Percentiles rank a stretch among this genome's conserved stretches.
Conservation (phyloP, 805 yeast species). For the Wickerhamiella bombiphila region DNA sequence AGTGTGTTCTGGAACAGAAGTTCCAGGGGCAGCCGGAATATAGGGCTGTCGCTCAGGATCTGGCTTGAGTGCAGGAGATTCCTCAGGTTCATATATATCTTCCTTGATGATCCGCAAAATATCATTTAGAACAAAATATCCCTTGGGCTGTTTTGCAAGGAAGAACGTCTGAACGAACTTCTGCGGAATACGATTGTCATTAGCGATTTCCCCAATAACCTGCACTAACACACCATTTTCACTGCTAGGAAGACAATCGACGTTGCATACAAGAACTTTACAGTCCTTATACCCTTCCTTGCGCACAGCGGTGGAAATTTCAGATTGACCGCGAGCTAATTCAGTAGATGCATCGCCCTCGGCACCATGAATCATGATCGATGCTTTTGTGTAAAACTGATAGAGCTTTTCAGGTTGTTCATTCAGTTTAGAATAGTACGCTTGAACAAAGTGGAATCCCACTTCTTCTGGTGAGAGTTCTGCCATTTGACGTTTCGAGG, state of each 20-base stretch:
- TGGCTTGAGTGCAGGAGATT: too few relatives aligned
- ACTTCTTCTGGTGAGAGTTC: background rate
- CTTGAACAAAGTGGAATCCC: background rate
- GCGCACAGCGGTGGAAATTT: background rate
- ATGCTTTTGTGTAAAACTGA: background rate
- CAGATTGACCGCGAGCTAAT: background rate
- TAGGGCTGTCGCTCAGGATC: too few relatives aligned
- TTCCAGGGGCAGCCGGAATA: background rate
- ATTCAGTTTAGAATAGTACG: background rate
- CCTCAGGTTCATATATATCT: constrained; percentile 5
- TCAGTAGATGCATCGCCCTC: background rate
- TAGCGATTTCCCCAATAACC: constrained; percentile 29
- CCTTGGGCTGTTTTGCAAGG: constrained; percentile 18
- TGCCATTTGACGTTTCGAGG: background rate
- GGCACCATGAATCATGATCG: background rate
- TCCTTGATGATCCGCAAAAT: constrained; percentile 25
- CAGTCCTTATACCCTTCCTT: background rate
- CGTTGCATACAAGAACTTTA: background rate
- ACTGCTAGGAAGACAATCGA: background rate
- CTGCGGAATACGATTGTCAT: constrained; percentile 17
- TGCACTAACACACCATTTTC: constrained; percentile 18
- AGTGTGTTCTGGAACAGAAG: background rate
- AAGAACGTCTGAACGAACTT: constrained; percentile 30
- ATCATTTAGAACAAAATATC: constrained; percentile 26
- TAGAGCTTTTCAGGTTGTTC: background rate